Base-by-base conservation (phyloP, 257 asterid species). In the Marsdenia floribunda region DNA sequence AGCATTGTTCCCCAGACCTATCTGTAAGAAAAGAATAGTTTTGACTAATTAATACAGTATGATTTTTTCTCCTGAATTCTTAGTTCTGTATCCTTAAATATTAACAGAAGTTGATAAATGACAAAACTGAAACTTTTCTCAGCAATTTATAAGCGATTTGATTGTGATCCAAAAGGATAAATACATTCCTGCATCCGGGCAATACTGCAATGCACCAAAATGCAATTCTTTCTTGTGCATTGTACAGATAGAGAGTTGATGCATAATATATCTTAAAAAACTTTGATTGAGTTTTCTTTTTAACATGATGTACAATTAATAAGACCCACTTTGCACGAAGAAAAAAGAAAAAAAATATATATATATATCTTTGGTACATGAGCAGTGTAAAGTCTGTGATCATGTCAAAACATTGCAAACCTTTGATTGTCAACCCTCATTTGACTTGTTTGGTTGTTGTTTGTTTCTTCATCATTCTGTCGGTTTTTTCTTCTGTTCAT, bases 401-500 rank as follows among this genome's bases (percentile, higher is more conserved):
- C 83, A 61, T 46, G 58, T 80, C 57, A 82, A 72, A 83, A 76
- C 87, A 80, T 78, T 6, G 85, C 55, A 72, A 83, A 85, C 82
- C 87, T 85, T 49, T 75, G 79, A 75, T 52, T 83, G 52, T 80
- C 86, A 19, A 77, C 66, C 59, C 74, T 47, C 71, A 71, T 44
- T 19, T 65, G 85, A 47, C 72, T 85, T 71, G 85, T 85, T 26
- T 75, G 80, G 26, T 44, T 53, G 52, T 80, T 77, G 13, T 82
- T 78, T 26, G 26, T 68, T 65, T 78, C 88, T 70, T 84, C 90
- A n/a, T 84, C 80, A 37, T 70, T 78, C 50, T 76, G 79, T 0
- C 68, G 82, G 68, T 76, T 75, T 75, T 80, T 88, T 73, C 95
- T 83, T 73, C 88, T 76, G 75, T 86, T 90, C 92, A 91, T 89